Evolutionary conservation across 805 yeast species (phyloP).

Genomic region (Clavispora santaluciae): DNA sequence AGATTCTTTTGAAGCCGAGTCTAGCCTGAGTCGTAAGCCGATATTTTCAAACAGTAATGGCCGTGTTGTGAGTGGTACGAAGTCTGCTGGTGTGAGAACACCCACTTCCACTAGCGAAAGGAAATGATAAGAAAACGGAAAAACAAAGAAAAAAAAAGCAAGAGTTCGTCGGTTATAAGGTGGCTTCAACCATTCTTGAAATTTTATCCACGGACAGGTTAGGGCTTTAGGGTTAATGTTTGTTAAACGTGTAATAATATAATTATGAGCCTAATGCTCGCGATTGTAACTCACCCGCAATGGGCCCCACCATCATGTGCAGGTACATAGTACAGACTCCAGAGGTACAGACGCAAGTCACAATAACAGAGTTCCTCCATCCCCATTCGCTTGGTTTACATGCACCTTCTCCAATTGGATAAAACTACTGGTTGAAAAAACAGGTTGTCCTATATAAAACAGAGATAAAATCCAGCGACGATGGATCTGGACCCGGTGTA

Average conservation of each 20-base stretch:
- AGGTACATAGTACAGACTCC: background rate
- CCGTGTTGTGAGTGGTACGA: constrained; percentile 19
- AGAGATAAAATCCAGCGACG: too few species aligned
- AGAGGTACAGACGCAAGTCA: background rate
- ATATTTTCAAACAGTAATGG: constrained; percentile 22
- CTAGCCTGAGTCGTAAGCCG: constrained; percentile 17
- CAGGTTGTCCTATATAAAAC: too few species aligned
- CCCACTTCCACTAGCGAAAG: background rate
- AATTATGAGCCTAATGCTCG: too few species aligned
- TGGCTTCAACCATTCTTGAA: too few species aligned
- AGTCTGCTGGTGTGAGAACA: constrained; percentile 1
- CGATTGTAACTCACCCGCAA: too few species aligned
- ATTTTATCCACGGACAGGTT: too few species aligned
- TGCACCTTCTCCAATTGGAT: too few species aligned
- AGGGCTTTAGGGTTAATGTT: background rate
- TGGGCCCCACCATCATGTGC: background rate
- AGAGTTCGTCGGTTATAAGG: too few species aligned
- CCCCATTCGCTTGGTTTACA: background rate
- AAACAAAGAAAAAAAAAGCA: background rate
- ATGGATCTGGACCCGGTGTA: background rate
- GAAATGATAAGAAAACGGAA: constrained; percentile 8
- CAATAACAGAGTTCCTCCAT: too few species aligned
- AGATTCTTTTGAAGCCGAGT: background rate
- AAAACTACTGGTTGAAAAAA: too few species aligned
- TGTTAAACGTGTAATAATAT: background rate